These are phyloP conservation scores for Crataegus laevigata DNA, from an alignment of 306 rosid genomes.

Conservation along the genomic window DNA sequence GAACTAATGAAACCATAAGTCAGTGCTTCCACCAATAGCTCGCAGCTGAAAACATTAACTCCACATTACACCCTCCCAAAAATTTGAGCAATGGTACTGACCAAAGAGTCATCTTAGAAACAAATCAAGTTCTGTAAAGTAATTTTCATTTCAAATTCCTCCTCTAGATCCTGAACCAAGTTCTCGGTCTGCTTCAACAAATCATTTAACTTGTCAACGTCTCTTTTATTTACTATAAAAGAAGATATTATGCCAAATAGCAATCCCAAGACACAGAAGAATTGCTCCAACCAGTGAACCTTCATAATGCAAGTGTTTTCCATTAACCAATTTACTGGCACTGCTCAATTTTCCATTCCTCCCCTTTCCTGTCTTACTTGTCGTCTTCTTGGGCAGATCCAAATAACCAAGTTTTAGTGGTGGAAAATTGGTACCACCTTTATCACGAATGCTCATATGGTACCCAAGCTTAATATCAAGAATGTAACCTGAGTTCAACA, in stretches of 20 bases:
- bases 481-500: no score
- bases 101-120: no score
- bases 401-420: constrained; percentile 26
- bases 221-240: constrained; percentile 31
- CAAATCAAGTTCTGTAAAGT: no score
- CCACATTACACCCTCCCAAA: no score
- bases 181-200: constrained; percentile 58
- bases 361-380: constrained; percentile 25
- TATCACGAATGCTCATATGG: no score
- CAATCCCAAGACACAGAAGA: constrained; percentile 66
- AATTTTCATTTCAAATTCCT: constrained; percentile 77
- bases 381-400: constrained; percentile 24
- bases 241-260: constrained; percentile 54
- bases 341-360: constrained; percentile 29
- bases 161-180: constrained; percentile 84
- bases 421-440: not conserved
- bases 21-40: no score
- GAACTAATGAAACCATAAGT: no score
- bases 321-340: constrained; percentile 9
- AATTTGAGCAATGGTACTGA: no score
- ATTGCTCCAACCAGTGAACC: constrained; percentile 39
- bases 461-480: no score
- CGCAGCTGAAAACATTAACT: no score
- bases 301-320: constrained; percentile 25
- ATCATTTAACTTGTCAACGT: constrained; percentile 6